Base-by-base conservation (phyloP, 1,284 basidiomycete genomes). In the Meira miltonrushii region DNA sequence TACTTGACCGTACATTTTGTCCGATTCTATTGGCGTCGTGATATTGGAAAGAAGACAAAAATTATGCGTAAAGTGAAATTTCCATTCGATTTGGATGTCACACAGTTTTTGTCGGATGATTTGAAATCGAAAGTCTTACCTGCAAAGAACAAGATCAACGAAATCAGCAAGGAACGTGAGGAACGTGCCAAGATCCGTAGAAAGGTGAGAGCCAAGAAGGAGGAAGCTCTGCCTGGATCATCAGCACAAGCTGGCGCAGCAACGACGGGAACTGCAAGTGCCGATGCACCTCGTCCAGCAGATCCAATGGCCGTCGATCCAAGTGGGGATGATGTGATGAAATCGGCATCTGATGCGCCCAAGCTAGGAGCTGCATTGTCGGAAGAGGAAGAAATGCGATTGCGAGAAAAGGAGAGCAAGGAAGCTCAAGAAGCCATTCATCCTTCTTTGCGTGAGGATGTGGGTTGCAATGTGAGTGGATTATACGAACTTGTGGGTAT, bases 11-110 rank as follows among this genome's bases (percentile, higher is more conserved):
- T 93, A 3, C 91, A 93, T 70, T 89, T 96, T 87, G 92, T 94
- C 7, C 87, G 95, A 50, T 98, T 98, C 79, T 90, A 88, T 66
- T 98, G 94, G 94, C 83, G 91, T 62, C 83, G 86, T 47, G 94
- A 97, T 68, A 93, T 96, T 60, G 82, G 13, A 28, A 60, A 54
- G 52, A 81, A 80, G 68, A 79, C 80, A 44, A 81, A 81, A 70
- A 80, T 81, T 67, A 80, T 80, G 90, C 86, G 92, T 60, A 90
- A 89, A 82, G 93, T 97, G 66, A 95, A 93, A 79, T 97, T 95
- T 80, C 88, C 88, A 1, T 84, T 85, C 47, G 81, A 94, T 70
- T 86, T 93, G 48, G 93, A 98, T 71, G 88, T 87, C 0, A 80
- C 89, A 25, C 91, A 94, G 49, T 82, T 96, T 43, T 84, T 84